Evolutionary conservation across 2,329 filamentous ascomycete species (phyloP).

Genomic region (Colletotrichum cordylinicola): DNA sequence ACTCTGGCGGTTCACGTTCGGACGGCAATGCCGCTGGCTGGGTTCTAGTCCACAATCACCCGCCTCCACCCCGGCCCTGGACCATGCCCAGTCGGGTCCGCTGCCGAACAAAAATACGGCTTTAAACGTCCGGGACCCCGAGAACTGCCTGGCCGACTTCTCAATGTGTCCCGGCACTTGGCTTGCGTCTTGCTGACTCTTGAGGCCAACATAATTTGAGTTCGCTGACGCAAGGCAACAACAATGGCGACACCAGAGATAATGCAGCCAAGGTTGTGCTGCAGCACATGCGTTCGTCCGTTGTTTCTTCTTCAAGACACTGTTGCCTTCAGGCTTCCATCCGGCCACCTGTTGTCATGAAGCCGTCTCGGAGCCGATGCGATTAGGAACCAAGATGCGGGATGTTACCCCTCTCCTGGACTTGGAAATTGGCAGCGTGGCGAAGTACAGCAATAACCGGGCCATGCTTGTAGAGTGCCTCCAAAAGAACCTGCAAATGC

Average conservation of each 20-base stretch:
- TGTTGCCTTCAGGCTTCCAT: not conserved
- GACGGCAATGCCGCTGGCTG: not conserved
- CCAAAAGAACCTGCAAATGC: not conserved
- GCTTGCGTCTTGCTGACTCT: not conserved
- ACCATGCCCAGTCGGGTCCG: not conserved
- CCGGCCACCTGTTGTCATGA: not conserved
- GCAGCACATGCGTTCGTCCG: not conserved
- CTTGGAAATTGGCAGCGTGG: not conserved
- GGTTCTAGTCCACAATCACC: constrained; percentile 6
- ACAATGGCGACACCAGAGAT: not conserved
- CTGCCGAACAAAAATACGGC: not conserved
- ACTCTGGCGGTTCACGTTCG: not conserved
- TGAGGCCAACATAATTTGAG: not conserved
- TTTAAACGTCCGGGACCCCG: not conserved
- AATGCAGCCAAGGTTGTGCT: not conserved
- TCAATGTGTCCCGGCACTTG: not conserved
- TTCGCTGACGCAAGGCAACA: not conserved
- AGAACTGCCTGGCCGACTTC: not conserved
- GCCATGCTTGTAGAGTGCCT: not conserved
- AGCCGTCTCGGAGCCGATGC: not conserved
- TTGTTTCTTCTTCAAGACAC: not conserved
- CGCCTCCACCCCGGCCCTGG: not conserved
- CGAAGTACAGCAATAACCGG: not conserved
- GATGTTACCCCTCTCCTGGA: not conserved
- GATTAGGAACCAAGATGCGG: not conserved